These are phyloP conservation scores for Sugiyamaella valdiviana DNA, from an alignment of 805 yeast genomes.

Conservation along the genomic window DNA sequence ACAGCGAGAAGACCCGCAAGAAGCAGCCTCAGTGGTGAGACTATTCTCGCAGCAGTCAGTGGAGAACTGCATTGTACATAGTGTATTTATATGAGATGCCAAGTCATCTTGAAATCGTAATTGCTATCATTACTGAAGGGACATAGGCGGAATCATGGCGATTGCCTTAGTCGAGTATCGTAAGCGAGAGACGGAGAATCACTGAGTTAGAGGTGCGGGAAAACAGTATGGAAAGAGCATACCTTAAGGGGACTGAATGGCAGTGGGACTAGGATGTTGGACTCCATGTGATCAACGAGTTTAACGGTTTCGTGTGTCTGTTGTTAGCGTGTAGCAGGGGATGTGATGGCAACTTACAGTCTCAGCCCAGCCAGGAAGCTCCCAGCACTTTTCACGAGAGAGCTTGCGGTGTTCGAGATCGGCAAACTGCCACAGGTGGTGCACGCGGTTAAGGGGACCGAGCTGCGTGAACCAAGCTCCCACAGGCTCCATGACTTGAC, in stretches of 20 bases:
- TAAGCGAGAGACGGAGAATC: too few species aligned
- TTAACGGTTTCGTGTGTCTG: constrained; percentile 37
- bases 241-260: constrained; percentile 35
- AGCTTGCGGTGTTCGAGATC: constrained; percentile 39
- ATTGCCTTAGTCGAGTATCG: too few species aligned
- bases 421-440: constrained; percentile 41
- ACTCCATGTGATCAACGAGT: constrained; percentile 34
- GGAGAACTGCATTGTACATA: neutral
- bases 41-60: too few species aligned
- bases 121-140: neutral
- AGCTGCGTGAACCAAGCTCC: constrained; percentile 41
- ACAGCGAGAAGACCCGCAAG: neutral
- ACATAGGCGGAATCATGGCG: too few species aligned
- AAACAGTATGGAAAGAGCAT: neutral
- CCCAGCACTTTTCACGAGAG: constrained; percentile 40
- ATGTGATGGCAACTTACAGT: constrained; percentile 23
- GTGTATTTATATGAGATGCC: constrained; percentile 1
- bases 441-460: constrained; percentile 37
- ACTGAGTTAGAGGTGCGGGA: constrained; percentile 2
- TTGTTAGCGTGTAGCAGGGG: neutral
- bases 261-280: constrained; percentile 36
- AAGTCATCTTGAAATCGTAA: neutral
- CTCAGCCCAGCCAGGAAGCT: constrained; percentile 41
- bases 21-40: constrained; percentile 2
- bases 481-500: constrained; percentile 43